Percentiles rank a stretch among this genome's conserved stretches.
These are phyloP conservation scores for Tetrahymena borealis DNA, from an alignment of 73 alveolate genomes.

Conservation along the genomic window DNA sequence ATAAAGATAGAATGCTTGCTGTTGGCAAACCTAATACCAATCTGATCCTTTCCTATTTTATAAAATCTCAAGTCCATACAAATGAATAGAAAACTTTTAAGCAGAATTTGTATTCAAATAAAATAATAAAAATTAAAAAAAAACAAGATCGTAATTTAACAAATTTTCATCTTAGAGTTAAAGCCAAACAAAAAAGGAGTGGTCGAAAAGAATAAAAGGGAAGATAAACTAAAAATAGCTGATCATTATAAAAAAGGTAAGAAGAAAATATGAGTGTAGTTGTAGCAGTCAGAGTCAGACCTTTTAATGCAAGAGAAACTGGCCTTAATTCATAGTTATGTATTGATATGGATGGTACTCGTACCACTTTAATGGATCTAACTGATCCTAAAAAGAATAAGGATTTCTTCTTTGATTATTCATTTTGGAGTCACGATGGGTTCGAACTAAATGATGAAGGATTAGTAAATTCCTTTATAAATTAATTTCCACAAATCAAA, in stretches of 20 bases:
- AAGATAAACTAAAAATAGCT: background rate
- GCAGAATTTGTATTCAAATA: background rate
- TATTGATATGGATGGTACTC: conserved; percentile 68
- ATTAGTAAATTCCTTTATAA: background rate
- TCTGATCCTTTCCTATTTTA: no score
- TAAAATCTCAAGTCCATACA: background rate
- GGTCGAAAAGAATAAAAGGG: background rate
- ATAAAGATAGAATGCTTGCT: no score
- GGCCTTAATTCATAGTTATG: conserved; percentile 66
- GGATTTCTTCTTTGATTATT: conserved; percentile 92
- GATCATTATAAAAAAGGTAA: background rate
- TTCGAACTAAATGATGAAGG: conserved; percentile 71
- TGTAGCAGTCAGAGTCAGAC: conserved; percentile 98
- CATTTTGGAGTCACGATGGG: conserved; percentile 99
- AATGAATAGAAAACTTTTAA: background rate
- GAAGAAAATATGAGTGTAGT: conserved; percentile 71
- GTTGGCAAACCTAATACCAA: no score
- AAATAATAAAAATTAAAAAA: background rate
- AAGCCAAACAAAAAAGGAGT: background rate
- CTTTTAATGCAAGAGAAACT: conserved; percentile 88
- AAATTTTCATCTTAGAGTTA: background rate
- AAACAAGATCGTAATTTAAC: background rate
- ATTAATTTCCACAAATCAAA: conserved; percentile 14
- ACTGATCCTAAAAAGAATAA: conserved; percentile 58
- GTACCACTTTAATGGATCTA: conserved; percentile 34